These are phyloP conservation scores for Tremella fuciformis DNA, from an alignment of 768 basidiomycete genomes.

Conservation along the genomic window DNA sequence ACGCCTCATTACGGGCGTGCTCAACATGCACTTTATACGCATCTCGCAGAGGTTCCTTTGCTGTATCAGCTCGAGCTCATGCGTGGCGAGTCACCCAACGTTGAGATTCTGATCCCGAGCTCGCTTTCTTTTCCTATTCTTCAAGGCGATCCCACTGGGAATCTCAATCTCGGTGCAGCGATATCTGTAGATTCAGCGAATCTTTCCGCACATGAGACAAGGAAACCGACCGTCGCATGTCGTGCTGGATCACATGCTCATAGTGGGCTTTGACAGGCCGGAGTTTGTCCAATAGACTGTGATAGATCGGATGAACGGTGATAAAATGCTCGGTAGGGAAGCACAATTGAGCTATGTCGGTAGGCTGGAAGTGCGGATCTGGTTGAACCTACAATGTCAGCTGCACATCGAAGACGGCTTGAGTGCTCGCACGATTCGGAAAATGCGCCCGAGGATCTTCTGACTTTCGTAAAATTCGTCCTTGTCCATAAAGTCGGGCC, in stretches of 20 bases:
- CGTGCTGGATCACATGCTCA: constrained; percentile 36
- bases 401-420: neutral
- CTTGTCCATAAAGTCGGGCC: constrained; percentile 52
- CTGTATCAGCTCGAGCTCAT: neutral
- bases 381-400: constrained; percentile 36
- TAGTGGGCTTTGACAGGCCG: constrained; percentile 43
- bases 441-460: constrained; percentile 44
- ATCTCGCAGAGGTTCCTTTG: constrained; percentile 42
- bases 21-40: constrained; percentile 36
- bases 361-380: constrained; percentile 42
- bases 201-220: neutral
- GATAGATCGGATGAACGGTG: constrained; percentile 20
- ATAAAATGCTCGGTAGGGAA: constrained; percentile 40
- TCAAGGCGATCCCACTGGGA: constrained; percentile 44
- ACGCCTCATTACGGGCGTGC: constrained; percentile 24
- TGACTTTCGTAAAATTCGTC: constrained; percentile 37
- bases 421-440: constrained; percentile 32
- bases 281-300: constrained; percentile 27
- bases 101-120: constrained; percentile 49
- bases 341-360: constrained; percentile 26
- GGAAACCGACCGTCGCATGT: constrained; percentile 41
- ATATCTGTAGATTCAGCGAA: constrained; percentile 25
- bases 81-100: constrained; percentile 18
- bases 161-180: constrained; percentile 48
- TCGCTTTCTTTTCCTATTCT: constrained; percentile 39